These are phyloP conservation scores for Omphalotus olearius DNA, from an alignment of 1,284 basidiomycete genomes.

Conservation along the genomic window DNA sequence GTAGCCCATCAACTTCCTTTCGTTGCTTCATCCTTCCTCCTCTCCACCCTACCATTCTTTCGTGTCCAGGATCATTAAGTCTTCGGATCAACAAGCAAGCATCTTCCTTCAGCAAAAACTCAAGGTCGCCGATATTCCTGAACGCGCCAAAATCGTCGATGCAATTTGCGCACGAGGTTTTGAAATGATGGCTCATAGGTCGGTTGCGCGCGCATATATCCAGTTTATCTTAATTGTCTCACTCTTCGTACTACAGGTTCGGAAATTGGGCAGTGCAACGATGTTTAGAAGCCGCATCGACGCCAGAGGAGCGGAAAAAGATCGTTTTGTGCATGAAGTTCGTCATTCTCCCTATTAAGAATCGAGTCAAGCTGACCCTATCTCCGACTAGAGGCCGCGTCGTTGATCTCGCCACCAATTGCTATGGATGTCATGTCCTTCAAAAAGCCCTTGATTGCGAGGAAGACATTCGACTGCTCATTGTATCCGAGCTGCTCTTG, in stretches of 20 bases:
- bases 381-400: conserved; percentile 56
- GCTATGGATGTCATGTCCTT: conserved; percentile 81
- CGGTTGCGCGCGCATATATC: conserved; percentile 15
- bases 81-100: conserved; percentile 82
- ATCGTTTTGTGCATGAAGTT: conserved; percentile 80
- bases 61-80: conserved; percentile 78
- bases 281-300: conserved; percentile 72
- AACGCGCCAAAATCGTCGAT: conserved; percentile 75
- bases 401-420: conserved; percentile 80
- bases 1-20: conserved; percentile 82
- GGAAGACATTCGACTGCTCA: conserved; percentile 73
- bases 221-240: conserved; percentile 7
- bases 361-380: conserved; percentile 2
- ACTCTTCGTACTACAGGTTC: conserved; percentile 43
- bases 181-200: conserved; percentile 88
- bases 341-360: conserved; percentile 9
- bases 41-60: conserved; percentile 77
- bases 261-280: conserved; percentile 86
- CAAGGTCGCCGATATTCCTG: conserved; percentile 75
- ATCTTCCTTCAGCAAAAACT: conserved; percentile 84
- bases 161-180: conserved; percentile 77
- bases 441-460: conserved; percentile 87
- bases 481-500: conserved; percentile 75
- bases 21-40: conserved; percentile 75
- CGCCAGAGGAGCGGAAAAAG: conserved; percentile 67